These are phyloP conservation scores for Phytophthora sp. DNA, from an alignment of 352 stramenopile species.

Conservation along the genomic window DNA sequence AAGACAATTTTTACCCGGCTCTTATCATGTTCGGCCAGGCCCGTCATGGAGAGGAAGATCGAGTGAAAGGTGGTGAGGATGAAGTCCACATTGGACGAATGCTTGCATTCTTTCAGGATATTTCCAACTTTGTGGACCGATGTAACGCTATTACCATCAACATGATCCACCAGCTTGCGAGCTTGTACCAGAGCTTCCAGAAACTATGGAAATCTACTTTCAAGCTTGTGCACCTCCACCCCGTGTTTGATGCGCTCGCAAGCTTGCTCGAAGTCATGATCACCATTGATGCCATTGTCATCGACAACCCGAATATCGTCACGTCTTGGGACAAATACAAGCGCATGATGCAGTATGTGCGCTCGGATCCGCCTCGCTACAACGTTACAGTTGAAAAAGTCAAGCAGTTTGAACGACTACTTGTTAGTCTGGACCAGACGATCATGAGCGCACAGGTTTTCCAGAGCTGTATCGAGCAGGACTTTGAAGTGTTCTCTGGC, in stretches of 20 bases:
- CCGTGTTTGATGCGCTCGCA: conserved; percentile 80
- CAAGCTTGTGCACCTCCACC: conserved; percentile 83
- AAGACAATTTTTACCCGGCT: conserved; percentile 90
- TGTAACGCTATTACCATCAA: conserved; percentile 91
- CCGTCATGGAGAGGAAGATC: conserved; percentile 67
- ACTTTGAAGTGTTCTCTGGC: conserved; percentile 85
- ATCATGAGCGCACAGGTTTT: conserved; percentile 91
- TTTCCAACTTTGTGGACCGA: conserved; percentile 91
- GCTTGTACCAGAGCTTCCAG: conserved; percentile 87
- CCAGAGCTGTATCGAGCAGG: conserved; percentile 88
- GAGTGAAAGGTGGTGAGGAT: conserved; percentile 77
- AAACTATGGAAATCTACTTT: conserved; percentile 91
- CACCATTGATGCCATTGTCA: conserved; percentile 88
- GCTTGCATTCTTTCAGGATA: conserved; percentile 90
- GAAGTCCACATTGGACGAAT: conserved; percentile 88
- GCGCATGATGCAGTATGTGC: conserved; percentile 91
- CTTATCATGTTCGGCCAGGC: conserved; percentile 91
- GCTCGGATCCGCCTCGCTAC: conserved; percentile 81
- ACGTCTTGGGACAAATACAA: conserved; percentile 92
- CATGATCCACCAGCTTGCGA: conserved; percentile 90
- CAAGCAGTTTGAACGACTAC: conserved; percentile 84
- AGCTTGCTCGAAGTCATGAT: conserved; percentile 89
- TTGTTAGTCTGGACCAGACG: conserved; percentile 88
- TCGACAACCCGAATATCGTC: conserved; percentile 88
- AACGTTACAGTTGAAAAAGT: conserved; percentile 86